Evolutionary conservation across 2,329 filamentous ascomycete species (phyloP).

Genomic region (Ophiostoma novo-ulmi): DNA sequence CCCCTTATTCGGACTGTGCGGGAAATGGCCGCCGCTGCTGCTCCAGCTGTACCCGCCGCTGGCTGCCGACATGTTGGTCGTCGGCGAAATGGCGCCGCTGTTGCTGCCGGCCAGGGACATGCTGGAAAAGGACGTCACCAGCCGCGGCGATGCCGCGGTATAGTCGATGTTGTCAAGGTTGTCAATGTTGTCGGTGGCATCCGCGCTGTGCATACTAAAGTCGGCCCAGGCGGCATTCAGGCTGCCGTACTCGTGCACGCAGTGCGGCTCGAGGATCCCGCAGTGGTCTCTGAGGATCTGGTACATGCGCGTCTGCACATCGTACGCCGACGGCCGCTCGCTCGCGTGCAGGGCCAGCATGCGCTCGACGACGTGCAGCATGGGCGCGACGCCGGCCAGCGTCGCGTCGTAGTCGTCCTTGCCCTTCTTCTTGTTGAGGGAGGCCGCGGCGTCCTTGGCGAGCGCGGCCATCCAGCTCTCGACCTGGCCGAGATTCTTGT

Average conservation of each 20-base stretch:
- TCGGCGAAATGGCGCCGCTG: slow-evolving; percentile 14
- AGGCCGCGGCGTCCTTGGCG: slow-evolving; percentile 49
- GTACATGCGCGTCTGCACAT: slow-evolving; percentile 51
- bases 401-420: slow-evolving; percentile 37
- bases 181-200: slow-evolving; percentile 5
- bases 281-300: slow-evolving; percentile 47
- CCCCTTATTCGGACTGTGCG: background rate
- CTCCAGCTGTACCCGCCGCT: slow-evolving; percentile 21
- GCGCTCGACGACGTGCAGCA: slow-evolving; percentile 48
- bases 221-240: slow-evolving; percentile 18
- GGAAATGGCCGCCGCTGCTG: slow-evolving; percentile 13
- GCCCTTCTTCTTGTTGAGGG: slow-evolving; percentile 28
- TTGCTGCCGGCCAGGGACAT: background rate
- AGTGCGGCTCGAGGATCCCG: slow-evolving; percentile 48
- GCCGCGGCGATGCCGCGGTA: slow-evolving; percentile 2
- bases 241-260: slow-evolving; percentile 45
- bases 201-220: background rate
- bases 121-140: background rate
- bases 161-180: background rate
- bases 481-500: slow-evolving; percentile 63
- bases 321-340: slow-evolving; percentile 48
- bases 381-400: slow-evolving; percentile 48
- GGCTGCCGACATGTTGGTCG: background rate
- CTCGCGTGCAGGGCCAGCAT: slow-evolving; percentile 51
- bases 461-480: slow-evolving; percentile 62